Base-by-base conservation (phyloP, 768 basidiomycete genomes). In the Cantharellus cinnabarinus region DNA sequence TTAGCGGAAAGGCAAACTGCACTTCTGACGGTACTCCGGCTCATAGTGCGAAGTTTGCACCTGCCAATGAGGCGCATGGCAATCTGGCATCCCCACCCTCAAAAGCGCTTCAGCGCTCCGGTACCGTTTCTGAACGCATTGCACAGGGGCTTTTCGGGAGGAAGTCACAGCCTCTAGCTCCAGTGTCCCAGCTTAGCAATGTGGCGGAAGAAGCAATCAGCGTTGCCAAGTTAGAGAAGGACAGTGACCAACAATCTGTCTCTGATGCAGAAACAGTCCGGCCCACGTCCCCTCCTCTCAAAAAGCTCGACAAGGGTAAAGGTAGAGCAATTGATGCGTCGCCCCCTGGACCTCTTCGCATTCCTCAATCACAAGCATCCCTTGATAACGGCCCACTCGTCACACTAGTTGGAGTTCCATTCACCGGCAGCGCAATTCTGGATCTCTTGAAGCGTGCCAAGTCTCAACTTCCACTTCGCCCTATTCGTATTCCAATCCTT, bases 21-120 rank as follows among this genome's bases (percentile, higher is more conserved):
- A 48, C 44, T 48, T 10, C 44, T 10, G 29, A 10, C 44, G 10
- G 10, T 29, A 48, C 44, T 48, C 44, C 44, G 10, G 1, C 10
- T 48, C 44, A 48, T 29, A 94, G 90, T 68, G 86, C 79, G 48
- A 89, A 87, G 66, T 94, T 94, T 66, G 88, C 89, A 48, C 44
- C 44, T 29, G 29, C 10, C 44, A 48, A 29, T 10, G 44, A 48
- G 10, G 44, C 44, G 10, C 10, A 48, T 10, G 44, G 44, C 10
- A 10, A 10, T 10, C 29, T 10, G 10, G 29, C 44, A 29, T 48
- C 44, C 10, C 20, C 20, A 29, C 29, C 44, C 29, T 48, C 44
- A 10, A 10, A 10, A 10, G 10, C 10, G 29, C 10, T 48, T 10
- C 44, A 48, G 44, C 44, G 44, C 10, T 10, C 10, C 10, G 29